phyloP scores from a whole-genome alignment of 2,329 filamentous ascomycete species.

The Phialocephala subalpina region DNA sequence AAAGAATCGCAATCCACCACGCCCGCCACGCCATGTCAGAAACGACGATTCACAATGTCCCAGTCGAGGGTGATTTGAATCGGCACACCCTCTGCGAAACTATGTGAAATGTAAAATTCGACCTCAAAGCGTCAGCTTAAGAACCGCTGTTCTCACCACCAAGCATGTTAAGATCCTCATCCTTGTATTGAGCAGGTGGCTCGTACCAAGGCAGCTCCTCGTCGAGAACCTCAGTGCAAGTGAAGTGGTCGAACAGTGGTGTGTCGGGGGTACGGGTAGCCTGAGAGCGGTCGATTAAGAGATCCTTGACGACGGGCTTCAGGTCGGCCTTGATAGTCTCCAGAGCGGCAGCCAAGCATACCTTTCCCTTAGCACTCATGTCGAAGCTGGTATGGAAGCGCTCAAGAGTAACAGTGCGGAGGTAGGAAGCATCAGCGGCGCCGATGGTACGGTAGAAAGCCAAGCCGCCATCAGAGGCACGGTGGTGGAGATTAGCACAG shows the following conservation, averaged over 20 bases:
- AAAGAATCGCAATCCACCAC: background rate
- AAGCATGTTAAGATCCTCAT: background rate
- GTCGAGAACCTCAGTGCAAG: conserved; percentile 64
- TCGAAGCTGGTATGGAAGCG: conserved; percentile 31
- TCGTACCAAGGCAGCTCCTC: conserved; percentile 65
- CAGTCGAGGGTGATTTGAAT: background rate
- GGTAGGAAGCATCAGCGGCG: conserved; percentile 30
- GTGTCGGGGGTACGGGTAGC: conserved; percentile 12
- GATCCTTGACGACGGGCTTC: conserved; percentile 27
- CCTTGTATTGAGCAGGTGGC: background rate
- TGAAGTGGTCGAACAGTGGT: conserved; percentile 55
- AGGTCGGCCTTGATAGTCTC: conserved; percentile 30
- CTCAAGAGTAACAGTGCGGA: conserved; percentile 19
- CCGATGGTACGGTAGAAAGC: conserved; percentile 37
- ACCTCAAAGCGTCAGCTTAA: background rate
- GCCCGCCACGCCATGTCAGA: no score
- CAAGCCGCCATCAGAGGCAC: conserved; percentile 38
- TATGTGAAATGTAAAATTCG: background rate
- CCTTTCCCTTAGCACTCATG: conserved; percentile 33
- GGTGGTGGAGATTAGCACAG: conserved; percentile 30
- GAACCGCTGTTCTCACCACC: background rate
- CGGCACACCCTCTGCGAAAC: background rate
- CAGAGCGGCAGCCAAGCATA: conserved; percentile 20
- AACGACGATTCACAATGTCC: background rate
- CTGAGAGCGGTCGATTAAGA: conserved; percentile 30